These are phyloP conservation scores for Pichia sp. DNA, from an alignment of 1,139 yeast genomes.

Conservation along the genomic window DNA sequence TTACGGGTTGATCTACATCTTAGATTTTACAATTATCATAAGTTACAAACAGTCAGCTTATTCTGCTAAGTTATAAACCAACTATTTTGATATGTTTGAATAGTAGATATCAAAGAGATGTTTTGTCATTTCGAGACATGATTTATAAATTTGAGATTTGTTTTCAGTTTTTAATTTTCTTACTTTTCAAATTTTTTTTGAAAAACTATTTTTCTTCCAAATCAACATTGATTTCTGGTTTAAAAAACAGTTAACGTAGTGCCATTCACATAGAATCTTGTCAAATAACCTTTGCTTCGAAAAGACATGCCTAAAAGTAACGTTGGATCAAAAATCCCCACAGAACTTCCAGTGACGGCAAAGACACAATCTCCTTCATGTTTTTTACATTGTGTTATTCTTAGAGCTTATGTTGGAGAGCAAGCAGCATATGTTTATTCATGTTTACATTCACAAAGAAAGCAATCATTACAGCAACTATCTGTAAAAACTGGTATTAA, in stretches of 20 bases:
- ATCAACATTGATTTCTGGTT: background rate
- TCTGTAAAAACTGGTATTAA: conserved; percentile 9
- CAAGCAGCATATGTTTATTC: conserved; percentile 53
- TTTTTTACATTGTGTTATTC: conserved; percentile 47
- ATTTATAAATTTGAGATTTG: too few species aligned
- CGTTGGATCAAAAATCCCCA: conserved; percentile 12
- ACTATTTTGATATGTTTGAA: too few species aligned
- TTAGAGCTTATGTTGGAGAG: conserved; percentile 56
- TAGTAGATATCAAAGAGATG: too few species aligned
- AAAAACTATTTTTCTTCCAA: background rate
- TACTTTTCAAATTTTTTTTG: background rate
- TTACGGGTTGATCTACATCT: background rate
- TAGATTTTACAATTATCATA: too few species aligned
- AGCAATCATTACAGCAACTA: conserved; percentile 44
- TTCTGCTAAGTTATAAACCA: too few species aligned
- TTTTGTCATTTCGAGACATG: too few species aligned
- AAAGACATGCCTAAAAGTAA: background rate
- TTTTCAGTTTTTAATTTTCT: background rate
- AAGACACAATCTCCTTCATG: conserved; percentile 48
- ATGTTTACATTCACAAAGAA: conserved; percentile 52
- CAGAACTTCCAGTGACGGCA: conserved; percentile 23
- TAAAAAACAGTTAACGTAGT: too few species aligned
- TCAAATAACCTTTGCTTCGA: background rate
- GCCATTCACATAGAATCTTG: too few species aligned
- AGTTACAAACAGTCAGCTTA: too few species aligned